These are phyloP conservation scores for Entonaema liquescens DNA, from an alignment of 495 filamentous ascomycete species.

Conservation along the genomic window DNA sequence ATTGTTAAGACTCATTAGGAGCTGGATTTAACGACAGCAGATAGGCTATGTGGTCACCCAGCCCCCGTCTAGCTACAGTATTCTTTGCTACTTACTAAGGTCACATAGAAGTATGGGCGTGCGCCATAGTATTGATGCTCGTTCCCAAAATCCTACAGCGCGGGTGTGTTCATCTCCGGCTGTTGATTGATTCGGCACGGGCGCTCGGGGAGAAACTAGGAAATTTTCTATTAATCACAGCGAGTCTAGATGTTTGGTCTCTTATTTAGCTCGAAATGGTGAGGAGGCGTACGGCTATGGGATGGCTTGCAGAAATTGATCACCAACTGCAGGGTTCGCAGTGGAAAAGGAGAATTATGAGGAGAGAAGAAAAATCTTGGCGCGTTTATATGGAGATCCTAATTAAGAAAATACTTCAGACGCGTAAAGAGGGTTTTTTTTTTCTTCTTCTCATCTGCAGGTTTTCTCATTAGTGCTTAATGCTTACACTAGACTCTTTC, in stretches of 20 bases:
- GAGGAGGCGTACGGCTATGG: conserved; percentile 24
- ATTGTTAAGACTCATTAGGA: background rate
- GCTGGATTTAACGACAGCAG: background rate
- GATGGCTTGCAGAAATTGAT: conserved; percentile 29
- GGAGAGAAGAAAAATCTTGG: conserved; percentile 23
- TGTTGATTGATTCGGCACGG: conserved; percentile 21
- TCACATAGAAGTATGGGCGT: background rate
- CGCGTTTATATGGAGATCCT: conserved; percentile 34
- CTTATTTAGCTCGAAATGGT: conserved; percentile 4
- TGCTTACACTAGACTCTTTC: conserved; percentile 5
- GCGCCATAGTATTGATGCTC: background rate
- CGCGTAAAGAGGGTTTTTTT: conserved; percentile 24
- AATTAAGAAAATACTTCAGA: conserved; percentile 2
- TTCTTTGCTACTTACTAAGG: background rate
- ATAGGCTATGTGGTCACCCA: background rate
- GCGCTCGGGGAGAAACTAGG: conserved; percentile 11
- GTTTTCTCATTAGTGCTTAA: too few relatives aligned
- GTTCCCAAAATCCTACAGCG: background rate
- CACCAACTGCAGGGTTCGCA: conserved; percentile 11
- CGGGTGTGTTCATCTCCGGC: conserved; percentile 25
- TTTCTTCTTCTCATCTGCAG: background rate
- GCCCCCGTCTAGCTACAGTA: background rate
- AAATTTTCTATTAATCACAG: conserved; percentile 15
- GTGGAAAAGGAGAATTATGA: conserved; percentile 4
- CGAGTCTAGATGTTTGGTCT: conserved; percentile 1